Evolutionary conservation across 176 grass and related monocot species (phyloP).

Genomic region (Oryza meridionalis): DNA sequence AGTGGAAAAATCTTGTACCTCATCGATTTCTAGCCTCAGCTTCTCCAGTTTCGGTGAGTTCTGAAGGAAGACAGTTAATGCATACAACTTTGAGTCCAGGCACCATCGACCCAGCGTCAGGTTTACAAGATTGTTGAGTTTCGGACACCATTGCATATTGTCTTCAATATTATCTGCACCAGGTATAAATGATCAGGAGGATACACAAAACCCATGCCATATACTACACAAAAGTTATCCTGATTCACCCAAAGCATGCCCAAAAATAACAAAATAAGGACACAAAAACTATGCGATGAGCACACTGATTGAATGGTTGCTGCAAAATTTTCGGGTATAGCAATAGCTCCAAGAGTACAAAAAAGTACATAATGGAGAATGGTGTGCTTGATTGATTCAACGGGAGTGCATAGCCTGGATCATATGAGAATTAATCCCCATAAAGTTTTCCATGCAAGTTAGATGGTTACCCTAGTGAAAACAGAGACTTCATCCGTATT

Average conservation of each 20-base stretch:
- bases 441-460: background rate
- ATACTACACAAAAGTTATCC: background rate
- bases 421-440: background rate
- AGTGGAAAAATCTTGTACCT: too few relatives aligned
- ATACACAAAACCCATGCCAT: background rate
- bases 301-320: background rate
- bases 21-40: background rate
- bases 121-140: slow-evolving; percentile 7
- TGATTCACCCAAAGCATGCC: too few relatives aligned
- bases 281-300: background rate
- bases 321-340: background rate
- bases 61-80: background rate
- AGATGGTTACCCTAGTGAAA: background rate
- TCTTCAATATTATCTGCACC: background rate
- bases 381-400: background rate
- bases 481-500: too few relatives aligned
- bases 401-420: background rate
- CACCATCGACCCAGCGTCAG: background rate
- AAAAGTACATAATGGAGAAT: background rate
- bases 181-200: background rate
- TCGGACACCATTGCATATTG: slow-evolving; percentile 19
- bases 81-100: background rate
- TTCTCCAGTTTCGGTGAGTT: slow-evolving; percentile 10
- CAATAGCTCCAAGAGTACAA: background rate
- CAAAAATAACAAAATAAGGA: too few relatives aligned